A percentile compares a stretch with the other conserved stretches of the same genome.
Evolutionary conservation across 2,329 filamentous ascomycete species (phyloP).

Genomic region (Ophiostoma himal-ulmi): DNA sequence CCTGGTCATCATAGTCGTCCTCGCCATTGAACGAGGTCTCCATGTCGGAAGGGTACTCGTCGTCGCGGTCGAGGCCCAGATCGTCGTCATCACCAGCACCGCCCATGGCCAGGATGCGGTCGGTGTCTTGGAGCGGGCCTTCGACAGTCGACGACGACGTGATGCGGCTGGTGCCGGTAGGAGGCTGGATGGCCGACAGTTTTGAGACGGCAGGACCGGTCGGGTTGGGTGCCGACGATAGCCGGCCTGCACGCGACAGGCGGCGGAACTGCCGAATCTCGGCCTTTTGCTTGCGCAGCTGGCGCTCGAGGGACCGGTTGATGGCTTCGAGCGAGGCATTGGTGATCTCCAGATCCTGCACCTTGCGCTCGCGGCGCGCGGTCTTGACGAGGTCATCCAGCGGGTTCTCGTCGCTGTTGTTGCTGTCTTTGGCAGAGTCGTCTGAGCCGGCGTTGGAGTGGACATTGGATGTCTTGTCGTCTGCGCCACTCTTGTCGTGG

Average conservation of each 20-base stretch:
- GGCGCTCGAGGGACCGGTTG: constrained; percentile 84
- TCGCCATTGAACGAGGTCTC: constrained; percentile 26
- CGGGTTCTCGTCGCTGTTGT: constrained; percentile 52
- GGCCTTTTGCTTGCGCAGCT: constrained; percentile 83
- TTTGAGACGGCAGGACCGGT: constrained; percentile 22
- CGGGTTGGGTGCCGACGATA: constrained; percentile 46
- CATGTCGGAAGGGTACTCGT: constrained; percentile 31
- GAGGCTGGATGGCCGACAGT: too few relatives aligned
- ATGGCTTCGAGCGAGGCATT: constrained; percentile 94
- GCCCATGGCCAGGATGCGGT: constrained; percentile 38
- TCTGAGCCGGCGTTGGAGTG: not conserved
- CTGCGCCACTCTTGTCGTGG: not conserved
- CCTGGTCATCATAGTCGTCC: constrained; percentile 32
- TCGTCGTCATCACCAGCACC: constrained; percentile 34
- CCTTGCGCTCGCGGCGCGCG: constrained; percentile 85
- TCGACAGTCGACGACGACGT: constrained; percentile 41
- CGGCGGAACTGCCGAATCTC: constrained; percentile 81
- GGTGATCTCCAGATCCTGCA: constrained; percentile 91
- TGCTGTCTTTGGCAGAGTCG: constrained; percentile 24
- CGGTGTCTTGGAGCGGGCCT: constrained; percentile 38
- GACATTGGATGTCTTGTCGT: constrained; percentile 28
- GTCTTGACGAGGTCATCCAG: constrained; percentile 76
- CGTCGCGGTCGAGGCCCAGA: constrained; percentile 31
- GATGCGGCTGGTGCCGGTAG: constrained; percentile 36
- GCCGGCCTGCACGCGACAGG: constrained; percentile 71